These are phyloP conservation scores for Paecilomyces fulvus DNA, from an alignment of 2,329 filamentous ascomycete genomes.

Conservation along the genomic window DNA sequence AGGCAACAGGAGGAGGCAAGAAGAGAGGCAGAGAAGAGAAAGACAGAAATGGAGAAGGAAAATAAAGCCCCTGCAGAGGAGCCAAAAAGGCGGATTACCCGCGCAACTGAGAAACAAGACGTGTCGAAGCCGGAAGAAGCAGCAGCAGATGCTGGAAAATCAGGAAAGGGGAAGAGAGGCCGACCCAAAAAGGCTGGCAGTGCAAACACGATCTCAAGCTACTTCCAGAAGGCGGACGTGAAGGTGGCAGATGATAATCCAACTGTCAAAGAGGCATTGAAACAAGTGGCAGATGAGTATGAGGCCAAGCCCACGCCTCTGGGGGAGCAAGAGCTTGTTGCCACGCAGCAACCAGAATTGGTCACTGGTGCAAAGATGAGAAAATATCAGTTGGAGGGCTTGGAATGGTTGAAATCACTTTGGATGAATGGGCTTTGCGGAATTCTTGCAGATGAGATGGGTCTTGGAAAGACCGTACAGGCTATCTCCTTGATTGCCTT, in stretches of 20 bases:
- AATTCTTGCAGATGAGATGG: slow-evolving; percentile 92
- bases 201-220: slow-evolving; percentile 46
- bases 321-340: slow-evolving; percentile 60
- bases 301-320: slow-evolving; percentile 52
- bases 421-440: slow-evolving; percentile 90
- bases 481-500: slow-evolving; percentile 82
- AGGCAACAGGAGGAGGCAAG: slow-evolving; percentile 37
- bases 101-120: slow-evolving; percentile 18
- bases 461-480: slow-evolving; percentile 84
- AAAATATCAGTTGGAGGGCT: slow-evolving; percentile 84
- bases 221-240: slow-evolving; percentile 53
- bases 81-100: slow-evolving; percentile 22
- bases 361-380: slow-evolving; percentile 86
- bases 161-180: slow-evolving; percentile 17
- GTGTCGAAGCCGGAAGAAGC: slow-evolving; percentile 10
- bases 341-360: slow-evolving; percentile 77
- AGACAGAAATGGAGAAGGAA: slow-evolving; percentile 16
- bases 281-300: slow-evolving; percentile 50
- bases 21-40: slow-evolving; percentile 27
- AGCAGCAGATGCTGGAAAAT: slow-evolving; percentile 7
- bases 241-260: slow-evolving; percentile 45
- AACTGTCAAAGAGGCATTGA: slow-evolving; percentile 49
- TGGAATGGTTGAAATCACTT: slow-evolving; percentile 79
- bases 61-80: slow-evolving; percentile 12
- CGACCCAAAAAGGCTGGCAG: slow-evolving; percentile 20